Conservation (phyloP, 2,329 filamentous ascomycete species). For the Elsinoe ampelina region DNA sequence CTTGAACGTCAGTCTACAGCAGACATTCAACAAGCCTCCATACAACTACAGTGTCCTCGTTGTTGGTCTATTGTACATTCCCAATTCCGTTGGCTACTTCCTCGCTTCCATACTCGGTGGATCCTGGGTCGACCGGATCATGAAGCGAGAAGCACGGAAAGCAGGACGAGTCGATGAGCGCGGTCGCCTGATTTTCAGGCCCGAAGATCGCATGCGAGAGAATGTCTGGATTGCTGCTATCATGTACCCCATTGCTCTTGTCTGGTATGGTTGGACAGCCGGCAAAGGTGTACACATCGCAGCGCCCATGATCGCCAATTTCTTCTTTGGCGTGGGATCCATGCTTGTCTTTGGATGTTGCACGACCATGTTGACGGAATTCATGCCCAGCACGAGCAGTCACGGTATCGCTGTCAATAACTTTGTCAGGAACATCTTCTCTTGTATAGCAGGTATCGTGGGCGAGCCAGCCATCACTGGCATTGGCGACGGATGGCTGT, state of each 20-base stretch:
- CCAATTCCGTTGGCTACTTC: conserved; percentile 64
- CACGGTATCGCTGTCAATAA: conserved; percentile 74
- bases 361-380: conserved; percentile 79
- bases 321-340: conserved; percentile 59
- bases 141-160: conserved; percentile 62
- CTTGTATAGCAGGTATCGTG: conserved; percentile 60
- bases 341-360: conserved; percentile 70
- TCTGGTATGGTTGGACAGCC: conserved; percentile 71
- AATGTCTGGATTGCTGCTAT: conserved; percentile 69
- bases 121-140: conserved; percentile 70
- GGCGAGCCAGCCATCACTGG: conserved; percentile 60
- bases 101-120: conserved; percentile 60
- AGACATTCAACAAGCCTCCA: conserved; percentile 55
- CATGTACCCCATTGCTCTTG: conserved; percentile 59
- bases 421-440: conserved; percentile 69
- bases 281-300: conserved; percentile 44
- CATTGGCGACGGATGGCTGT: conserved; percentile 68
- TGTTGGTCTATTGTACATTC: conserved; percentile 69
- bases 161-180: conserved; percentile 59
- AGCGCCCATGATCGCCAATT: conserved; percentile 27
- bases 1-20: conserved; percentile 67
- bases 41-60: conserved; percentile 62
- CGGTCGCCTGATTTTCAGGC: conserved; percentile 58
- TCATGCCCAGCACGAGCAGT: conserved; percentile 62
- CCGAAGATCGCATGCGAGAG: conserved; percentile 74